These are phyloP conservation scores for Penicillium riverlandense DNA, from an alignment of 495 filamentous ascomycete genomes.

Conservation along the genomic window DNA sequence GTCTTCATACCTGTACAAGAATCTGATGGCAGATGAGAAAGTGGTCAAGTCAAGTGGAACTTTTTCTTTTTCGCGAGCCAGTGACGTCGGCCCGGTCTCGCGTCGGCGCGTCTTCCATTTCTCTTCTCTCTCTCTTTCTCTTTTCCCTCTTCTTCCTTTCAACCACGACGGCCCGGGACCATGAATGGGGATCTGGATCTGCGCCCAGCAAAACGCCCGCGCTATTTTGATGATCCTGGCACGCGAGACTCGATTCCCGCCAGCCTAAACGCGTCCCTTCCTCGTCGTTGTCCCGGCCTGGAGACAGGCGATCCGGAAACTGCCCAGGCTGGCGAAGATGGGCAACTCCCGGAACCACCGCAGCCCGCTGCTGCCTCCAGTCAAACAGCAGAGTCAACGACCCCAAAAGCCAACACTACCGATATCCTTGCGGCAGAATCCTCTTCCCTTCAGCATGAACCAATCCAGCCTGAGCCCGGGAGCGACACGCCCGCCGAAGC, in stretches of 20 bases:
- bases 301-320: background rate
- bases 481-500: background rate
- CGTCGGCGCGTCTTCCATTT: slow-evolving; percentile 37
- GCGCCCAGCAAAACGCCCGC: slow-evolving; percentile 68
- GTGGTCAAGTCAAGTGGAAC: slow-evolving; percentile 2
- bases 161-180: slow-evolving; percentile 3
- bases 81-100: slow-evolving; percentile 32
- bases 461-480: background rate
- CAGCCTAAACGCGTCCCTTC: slow-evolving; percentile 16
- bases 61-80: slow-evolving; percentile 2
- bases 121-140: background rate
- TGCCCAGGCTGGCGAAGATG: background rate
- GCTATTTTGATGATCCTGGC: slow-evolving; percentile 61
- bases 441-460: background rate
- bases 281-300: slow-evolving; percentile 2
- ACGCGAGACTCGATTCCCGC: background rate
- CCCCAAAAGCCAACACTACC: too few species aligned
- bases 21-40: background rate
- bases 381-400: too few species aligned
- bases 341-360: too few species aligned
- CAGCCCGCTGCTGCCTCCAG: too few species aligned
- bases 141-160: slow-evolving; percentile 1
- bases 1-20: background rate
- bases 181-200: slow-evolving; percentile 25
- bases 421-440: too few species aligned